phyloP scores from a whole-genome alignment of 768 basidiomycete genomes.

The Lactifluus echinatus region DNA sequence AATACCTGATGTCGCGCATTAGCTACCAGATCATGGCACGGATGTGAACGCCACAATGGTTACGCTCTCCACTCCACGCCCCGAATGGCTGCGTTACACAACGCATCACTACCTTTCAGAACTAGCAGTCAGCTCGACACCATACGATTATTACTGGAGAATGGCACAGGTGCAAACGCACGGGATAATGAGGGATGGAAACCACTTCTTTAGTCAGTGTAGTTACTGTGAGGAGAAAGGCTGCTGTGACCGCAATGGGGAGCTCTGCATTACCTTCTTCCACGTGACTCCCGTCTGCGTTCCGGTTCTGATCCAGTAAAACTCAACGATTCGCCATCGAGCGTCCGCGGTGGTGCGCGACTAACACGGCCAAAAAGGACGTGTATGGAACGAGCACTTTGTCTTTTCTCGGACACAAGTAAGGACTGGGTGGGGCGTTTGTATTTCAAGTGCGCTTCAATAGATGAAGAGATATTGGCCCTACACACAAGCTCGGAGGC shows the following conservation, averaged over 20 bases:
- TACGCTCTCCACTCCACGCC: fast-evolving
- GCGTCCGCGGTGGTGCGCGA: no score
- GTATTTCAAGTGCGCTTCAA: no score
- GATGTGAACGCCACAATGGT: neutral
- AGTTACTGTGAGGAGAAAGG: no score
- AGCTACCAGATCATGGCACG: neutral
- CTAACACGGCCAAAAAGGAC: no score
- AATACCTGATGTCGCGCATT: neutral
- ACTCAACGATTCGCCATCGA: no score
- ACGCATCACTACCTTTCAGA: neutral
- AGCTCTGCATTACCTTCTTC: no score
- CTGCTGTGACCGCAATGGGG: no score
- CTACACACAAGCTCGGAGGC: conserved; percentile 60
- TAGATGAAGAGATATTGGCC: conserved; percentile 90
- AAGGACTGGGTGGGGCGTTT: no score
- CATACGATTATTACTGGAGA: neutral
- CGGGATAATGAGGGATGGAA: neutral
- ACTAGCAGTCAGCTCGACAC: neutral
- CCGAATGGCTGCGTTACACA: neutral
- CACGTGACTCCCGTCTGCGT: no score
- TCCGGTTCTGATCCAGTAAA: no score
- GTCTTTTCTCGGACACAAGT: no score
- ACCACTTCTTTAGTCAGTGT: neutral
- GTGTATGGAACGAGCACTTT: no score
- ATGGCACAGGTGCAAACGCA: neutral